These are phyloP conservation scores for Dendrocalamus latiflorus DNA, from an alignment of 202 grass and related monocot species.

Conservation along the genomic window DNA sequence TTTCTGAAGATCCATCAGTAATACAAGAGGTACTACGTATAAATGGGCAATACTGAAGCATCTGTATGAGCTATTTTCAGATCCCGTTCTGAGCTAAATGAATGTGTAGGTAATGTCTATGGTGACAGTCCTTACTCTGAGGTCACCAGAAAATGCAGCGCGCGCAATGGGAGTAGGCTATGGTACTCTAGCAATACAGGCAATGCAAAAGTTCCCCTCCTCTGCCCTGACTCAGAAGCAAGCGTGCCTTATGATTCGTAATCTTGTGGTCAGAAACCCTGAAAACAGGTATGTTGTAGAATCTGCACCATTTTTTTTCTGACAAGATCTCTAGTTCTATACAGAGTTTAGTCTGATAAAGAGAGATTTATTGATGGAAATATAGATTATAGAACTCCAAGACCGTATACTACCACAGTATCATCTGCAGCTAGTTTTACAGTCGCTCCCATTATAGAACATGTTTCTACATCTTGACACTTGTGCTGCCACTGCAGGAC, in stretches of 20 bases:
- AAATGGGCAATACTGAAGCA: slow-evolving; percentile 4
- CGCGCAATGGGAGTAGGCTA: slow-evolving; percentile 58
- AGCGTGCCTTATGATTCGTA: slow-evolving; percentile 93
- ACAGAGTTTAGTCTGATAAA: neutral
- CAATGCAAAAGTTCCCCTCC: slow-evolving; percentile 67
- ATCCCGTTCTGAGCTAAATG: neutral
- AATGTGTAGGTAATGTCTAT: slow-evolving; percentile 73
- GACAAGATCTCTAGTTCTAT: neutral
- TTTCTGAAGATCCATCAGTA: slow-evolving; percentile 80
- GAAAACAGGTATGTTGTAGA: slow-evolving; percentile 64
- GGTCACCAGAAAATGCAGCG: slow-evolving; percentile 82
- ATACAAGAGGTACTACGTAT: slow-evolving; percentile 66
- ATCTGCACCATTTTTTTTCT: neutral
- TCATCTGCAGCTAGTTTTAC: neutral
- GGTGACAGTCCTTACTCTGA: slow-evolving; percentile 68
- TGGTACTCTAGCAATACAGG: slow-evolving; percentile 61
- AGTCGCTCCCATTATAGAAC: neutral
- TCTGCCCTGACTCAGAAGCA: slow-evolving; percentile 76
- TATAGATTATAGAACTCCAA: neutral
- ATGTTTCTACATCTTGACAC: neutral
- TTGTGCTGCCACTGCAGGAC: slow-evolving; percentile 37
- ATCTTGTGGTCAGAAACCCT: slow-evolving; percentile 88
- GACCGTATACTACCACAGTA: neutral
- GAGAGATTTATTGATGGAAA: neutral
- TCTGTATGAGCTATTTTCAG: neutral